These are phyloP conservation scores for Globisporangium solare DNA, from an alignment of 352 stramenopile genomes.

Conservation along the genomic window DNA sequence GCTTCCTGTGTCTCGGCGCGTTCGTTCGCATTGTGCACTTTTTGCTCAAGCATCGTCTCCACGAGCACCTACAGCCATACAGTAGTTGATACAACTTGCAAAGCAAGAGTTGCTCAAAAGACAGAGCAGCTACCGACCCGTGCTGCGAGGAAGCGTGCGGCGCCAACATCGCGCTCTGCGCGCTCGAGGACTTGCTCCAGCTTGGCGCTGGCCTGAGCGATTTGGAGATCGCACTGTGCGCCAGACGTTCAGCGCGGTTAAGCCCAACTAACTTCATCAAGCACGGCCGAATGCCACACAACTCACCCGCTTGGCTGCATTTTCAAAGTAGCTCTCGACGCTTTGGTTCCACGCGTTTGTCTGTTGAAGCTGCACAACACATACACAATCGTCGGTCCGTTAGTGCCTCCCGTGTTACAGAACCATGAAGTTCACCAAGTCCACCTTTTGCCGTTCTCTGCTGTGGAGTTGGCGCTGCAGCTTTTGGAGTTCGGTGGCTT, in stretches of 20 bases:
- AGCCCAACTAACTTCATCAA: neutral
- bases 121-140: slow-evolving; percentile 17
- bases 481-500: slow-evolving; percentile 5
- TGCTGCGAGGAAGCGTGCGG: slow-evolving; percentile 48
- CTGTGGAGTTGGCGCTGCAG: slow-evolving; percentile 14
- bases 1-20: slow-evolving; percentile 27
- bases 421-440: neutral
- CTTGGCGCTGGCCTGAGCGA: slow-evolving; percentile 25
- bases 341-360: slow-evolving; percentile 22
- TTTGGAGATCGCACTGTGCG: slow-evolving; percentile 46
- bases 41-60: slow-evolving; percentile 54
- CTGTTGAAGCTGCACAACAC: slow-evolving; percentile 8
- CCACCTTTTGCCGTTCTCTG: slow-evolving; percentile 20
- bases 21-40: slow-evolving; percentile 42
- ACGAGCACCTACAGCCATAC: slow-evolving; percentile 37
- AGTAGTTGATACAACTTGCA: neutral
- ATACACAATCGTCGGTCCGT: neutral
- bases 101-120: neutral
- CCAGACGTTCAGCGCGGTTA: neutral
- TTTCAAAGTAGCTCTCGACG: slow-evolving; percentile 34
- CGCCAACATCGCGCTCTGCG: slow-evolving; percentile 32
- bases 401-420: neutral
- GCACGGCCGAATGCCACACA: neutral
- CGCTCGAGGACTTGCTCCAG: slow-evolving; percentile 48
- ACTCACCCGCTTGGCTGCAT: slow-evolving; percentile 17